A percentile compares a stretch with the other conserved stretches of the same genome.
phyloP scores from a whole-genome alignment of 2,329 filamentous ascomycete genomes.

The Teratosphaeria destructans region DNA sequence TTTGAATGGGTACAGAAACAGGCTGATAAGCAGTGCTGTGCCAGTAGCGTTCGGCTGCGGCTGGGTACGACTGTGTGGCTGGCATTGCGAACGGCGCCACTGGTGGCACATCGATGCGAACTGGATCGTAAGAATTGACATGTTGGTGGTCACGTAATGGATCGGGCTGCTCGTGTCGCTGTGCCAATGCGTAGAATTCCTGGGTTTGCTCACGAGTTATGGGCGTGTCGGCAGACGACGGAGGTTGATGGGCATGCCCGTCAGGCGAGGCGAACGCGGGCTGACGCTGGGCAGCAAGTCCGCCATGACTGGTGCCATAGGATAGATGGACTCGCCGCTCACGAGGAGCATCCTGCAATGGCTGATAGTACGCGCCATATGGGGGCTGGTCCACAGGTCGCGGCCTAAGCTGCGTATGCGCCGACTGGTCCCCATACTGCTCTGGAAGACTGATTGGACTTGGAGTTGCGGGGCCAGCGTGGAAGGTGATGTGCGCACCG shows the following conservation, averaged over 20 bases:
- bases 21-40: neutral
- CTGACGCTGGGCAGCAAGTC: neutral
- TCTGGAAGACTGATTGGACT: slow-evolving; percentile 1
- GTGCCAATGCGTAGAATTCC: neutral
- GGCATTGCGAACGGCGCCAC: neutral
- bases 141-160: neutral
- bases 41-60: neutral
- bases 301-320: neutral
- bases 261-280: neutral
- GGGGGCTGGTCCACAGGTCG: neutral
- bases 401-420: neutral
- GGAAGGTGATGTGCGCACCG: slow-evolving; percentile 27
- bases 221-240: neutral
- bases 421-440: neutral
- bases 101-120: neutral
- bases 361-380: neutral
- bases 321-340: neutral
- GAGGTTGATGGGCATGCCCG: neutral
- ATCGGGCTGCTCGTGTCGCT: neutral
- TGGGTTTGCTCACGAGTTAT: neutral
- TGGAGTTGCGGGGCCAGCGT: slow-evolving; percentile 13
- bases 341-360: neutral
- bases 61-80: neutral
- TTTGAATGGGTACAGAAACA: neutral
- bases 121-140: neutral